These are phyloP conservation scores for Extremus antarcticus DNA, from an alignment of 495 filamentous ascomycete genomes.

Conservation along the genomic window DNA sequence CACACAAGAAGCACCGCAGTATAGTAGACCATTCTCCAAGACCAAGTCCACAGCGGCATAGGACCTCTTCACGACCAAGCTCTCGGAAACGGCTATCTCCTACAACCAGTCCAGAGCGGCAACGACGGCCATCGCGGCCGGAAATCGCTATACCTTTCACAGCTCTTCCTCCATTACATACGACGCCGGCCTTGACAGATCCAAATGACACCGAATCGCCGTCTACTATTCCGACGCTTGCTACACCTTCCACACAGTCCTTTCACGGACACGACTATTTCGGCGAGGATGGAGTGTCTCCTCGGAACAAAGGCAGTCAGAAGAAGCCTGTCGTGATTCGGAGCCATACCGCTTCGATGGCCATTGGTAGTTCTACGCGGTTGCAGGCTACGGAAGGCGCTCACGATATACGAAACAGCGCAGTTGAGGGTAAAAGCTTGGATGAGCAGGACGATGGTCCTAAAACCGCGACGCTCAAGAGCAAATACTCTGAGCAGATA, in stretches of 20 bases:
- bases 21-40: constrained; percentile 12
- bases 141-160: constrained; percentile 21
- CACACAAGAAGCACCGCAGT: constrained; percentile 5
- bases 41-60: constrained; percentile 17
- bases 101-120: constrained; percentile 22
- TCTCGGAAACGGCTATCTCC: constrained; percentile 20
- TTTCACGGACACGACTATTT: constrained; percentile 17
- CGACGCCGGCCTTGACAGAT: constrained; percentile 22
- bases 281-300: constrained; percentile 11
- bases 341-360: constrained; percentile 15
- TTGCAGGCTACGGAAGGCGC: not conserved
- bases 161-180: constrained; percentile 23
- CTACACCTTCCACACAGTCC: constrained; percentile 17
- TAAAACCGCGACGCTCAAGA: not conserved
- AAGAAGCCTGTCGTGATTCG: constrained; percentile 10
- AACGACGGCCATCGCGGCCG: constrained; percentile 18
- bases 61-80: constrained; percentile 7
- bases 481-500: not conserved
- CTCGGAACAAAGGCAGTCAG: constrained; percentile 2
- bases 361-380: not conserved
- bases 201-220: constrained; percentile 27
- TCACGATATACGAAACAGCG: not conserved
- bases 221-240: constrained; percentile 10
- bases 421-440: not conserved
- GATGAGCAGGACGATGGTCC: not conserved